A percentile compares a stretch with the other conserved stretches of the same genome.
Conservation (phyloP, 441 rosid genomes). For the Gossypium schwendimanii region DNA sequence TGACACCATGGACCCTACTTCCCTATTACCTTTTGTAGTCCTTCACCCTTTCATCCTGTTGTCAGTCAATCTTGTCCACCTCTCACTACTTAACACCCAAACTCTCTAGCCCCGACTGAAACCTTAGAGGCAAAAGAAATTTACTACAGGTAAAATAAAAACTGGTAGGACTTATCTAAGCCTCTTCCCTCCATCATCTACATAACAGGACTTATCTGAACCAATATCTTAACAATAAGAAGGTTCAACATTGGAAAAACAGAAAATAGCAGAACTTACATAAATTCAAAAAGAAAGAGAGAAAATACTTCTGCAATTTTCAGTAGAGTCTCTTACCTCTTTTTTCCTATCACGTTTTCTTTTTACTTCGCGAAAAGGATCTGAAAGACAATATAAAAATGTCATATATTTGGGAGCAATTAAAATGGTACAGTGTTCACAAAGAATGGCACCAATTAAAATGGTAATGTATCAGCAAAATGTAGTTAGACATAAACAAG, state of each 20-base stretch:
- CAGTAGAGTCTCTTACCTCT: slow-evolving; percentile 40
- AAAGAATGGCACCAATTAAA: background rate
- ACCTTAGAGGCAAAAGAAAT: background rate
- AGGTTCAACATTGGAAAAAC: background rate
- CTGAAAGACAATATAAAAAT: slow-evolving; percentile 34
- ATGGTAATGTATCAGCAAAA: background rate
- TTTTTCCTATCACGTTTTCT: slow-evolving; percentile 72
- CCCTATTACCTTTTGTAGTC: background rate
- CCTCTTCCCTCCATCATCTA: background rate
- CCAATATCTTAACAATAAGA: background rate
- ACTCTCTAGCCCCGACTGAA: background rate
- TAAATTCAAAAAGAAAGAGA: background rate
- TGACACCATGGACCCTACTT: background rate
- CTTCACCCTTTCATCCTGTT: background rate
- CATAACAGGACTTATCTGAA: background rate
- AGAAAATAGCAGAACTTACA: background rate
- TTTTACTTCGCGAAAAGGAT: slow-evolving; percentile 80
- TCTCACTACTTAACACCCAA: background rate
- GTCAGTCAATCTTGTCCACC: background rate
- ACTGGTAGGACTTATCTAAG: background rate
- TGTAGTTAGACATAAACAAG: background rate
- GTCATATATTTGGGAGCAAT: slow-evolving; percentile 5
- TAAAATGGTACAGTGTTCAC: background rate
- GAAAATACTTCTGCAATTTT: background rate
- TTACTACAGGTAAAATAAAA: background rate